phyloP scores from a whole-genome alignment of 176 grass and related monocot genomes.

The Leersia perrieri region DNA sequence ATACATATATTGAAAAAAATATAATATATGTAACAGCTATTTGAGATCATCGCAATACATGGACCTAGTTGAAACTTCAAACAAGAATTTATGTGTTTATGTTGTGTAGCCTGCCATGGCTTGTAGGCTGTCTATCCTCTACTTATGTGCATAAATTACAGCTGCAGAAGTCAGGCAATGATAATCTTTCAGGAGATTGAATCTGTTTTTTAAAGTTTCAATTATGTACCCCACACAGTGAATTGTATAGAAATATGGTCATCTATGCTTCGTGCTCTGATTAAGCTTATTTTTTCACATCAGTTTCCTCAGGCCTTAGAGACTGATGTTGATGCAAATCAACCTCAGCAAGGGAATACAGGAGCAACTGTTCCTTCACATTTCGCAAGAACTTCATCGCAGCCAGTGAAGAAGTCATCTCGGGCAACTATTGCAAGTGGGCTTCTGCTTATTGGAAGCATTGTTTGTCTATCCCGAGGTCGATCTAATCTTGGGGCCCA shows the following conservation, averaged over 20 bases:
- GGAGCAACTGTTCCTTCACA: conserved; percentile 10
- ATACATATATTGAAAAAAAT: neutral
- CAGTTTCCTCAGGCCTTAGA: conserved; percentile 37
- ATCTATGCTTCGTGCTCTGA: conserved; percentile 24
- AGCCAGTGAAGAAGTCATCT: conserved; percentile 34
- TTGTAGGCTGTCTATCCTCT: neutral
- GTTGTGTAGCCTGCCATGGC: neutral
- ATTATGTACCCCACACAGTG: neutral
- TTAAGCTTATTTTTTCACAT: neutral
- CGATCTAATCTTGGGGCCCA: conserved; percentile 68
- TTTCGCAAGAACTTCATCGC: conserved; percentile 24
- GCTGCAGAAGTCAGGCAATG: neutral
- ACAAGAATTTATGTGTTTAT: neutral
- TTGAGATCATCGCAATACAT: neutral
- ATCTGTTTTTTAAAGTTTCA: neutral
- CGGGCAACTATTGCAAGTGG: conserved; percentile 65
- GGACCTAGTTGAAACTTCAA: neutral
- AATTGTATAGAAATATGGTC: neutral
- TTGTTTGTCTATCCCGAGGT: conserved; percentile 75
- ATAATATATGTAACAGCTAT: neutral
- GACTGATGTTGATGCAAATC: neutral
- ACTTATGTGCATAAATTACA: neutral
- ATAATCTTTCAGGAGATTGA: neutral
- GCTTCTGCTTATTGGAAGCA: conserved; percentile 64
- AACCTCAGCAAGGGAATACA: conserved; percentile 14